Percentiles rank a stretch among this genome's conserved stretches.
Evolutionary conservation across 1,284 basidiomycete genomes (phyloP).

Genomic region (Trichosporon faecale): DNA sequence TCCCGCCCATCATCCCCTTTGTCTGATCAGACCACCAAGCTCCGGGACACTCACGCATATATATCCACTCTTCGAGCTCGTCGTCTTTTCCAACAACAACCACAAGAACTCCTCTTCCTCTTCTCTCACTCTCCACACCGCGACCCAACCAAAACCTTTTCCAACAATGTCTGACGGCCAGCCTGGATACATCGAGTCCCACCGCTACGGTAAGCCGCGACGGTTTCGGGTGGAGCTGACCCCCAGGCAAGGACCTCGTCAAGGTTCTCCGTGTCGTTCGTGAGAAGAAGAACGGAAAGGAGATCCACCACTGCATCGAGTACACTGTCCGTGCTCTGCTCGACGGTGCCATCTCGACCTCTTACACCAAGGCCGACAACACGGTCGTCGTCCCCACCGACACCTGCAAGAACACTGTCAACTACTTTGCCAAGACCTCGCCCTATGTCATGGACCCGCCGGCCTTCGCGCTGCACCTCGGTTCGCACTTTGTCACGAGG

Average conservation of each 20-base stretch:
- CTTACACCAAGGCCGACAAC: slow-evolving; percentile 81
- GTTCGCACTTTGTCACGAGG: slow-evolving; percentile 74
- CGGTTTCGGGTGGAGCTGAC: slow-evolving; percentile 13
- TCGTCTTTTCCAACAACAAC: background rate
- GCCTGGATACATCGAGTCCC: slow-evolving; percentile 40
- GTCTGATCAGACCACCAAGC: background rate
- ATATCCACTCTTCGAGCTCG: background rate
- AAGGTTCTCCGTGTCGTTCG: slow-evolving; percentile 81
- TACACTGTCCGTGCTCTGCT: slow-evolving; percentile 59
- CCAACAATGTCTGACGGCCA: slow-evolving; percentile 34
- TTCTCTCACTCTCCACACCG: background rate
- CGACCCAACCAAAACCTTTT: background rate
- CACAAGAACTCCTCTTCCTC: background rate
- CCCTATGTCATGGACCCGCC: slow-evolving; percentile 78
- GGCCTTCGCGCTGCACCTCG: slow-evolving; percentile 81
- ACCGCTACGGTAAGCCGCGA: slow-evolving; percentile 40
- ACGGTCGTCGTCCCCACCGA: slow-evolving; percentile 80
- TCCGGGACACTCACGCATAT: background rate
- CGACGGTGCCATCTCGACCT: slow-evolving; percentile 72
- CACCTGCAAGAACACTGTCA: slow-evolving; percentile 88
- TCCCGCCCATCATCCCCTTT: background rate
- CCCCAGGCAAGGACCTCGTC: slow-evolving; percentile 74
- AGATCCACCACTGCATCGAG: slow-evolving; percentile 52
- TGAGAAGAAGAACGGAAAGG: slow-evolving; percentile 61
- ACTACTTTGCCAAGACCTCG: slow-evolving; percentile 82